phyloP scores from a whole-genome alignment of 345 rosid genomes.

The Erodium maritimum region DNA sequence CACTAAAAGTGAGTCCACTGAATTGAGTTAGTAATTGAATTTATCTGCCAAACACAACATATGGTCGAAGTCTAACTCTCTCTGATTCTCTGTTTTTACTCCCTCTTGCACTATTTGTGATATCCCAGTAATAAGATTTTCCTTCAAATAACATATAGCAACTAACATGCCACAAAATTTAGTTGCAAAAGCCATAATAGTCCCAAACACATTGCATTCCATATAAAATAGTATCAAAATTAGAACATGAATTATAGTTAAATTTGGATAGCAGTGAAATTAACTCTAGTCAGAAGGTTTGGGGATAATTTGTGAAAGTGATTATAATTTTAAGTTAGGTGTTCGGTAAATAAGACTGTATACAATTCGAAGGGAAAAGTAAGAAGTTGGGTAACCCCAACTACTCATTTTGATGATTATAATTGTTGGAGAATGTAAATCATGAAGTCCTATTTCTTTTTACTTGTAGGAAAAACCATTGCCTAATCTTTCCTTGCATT shows the following conservation, averaged over 20 bases:
- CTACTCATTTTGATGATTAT: too few relatives aligned
- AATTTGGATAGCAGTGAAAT: background rate
- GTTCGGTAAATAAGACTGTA: too few relatives aligned
- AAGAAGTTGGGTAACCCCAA: too few relatives aligned
- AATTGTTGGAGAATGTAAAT: too few relatives aligned
- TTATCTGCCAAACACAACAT: background rate
- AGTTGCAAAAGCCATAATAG: background rate
- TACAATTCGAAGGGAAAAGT: too few relatives aligned
- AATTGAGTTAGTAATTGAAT: background rate
- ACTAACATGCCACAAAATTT: background rate
- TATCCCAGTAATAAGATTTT: background rate
- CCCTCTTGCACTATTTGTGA: slow-evolving; percentile 2
- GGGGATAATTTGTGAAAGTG: too few relatives aligned
- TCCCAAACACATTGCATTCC: background rate
- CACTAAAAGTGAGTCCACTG: background rate
- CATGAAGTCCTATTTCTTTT: too few relatives aligned
- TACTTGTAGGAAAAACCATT: too few relatives aligned
- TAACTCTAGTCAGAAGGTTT: background rate
- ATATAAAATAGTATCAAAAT: background rate
- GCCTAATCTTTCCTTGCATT: too few relatives aligned
- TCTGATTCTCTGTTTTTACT: background rate
- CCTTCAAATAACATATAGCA: background rate
- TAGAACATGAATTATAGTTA: background rate
- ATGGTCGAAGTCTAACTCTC: background rate
- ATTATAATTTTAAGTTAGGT: too few relatives aligned